Evolutionary conservation across 345 rosid species (phyloP).

Genomic region (Diplotaxis tenuifolia): DNA sequence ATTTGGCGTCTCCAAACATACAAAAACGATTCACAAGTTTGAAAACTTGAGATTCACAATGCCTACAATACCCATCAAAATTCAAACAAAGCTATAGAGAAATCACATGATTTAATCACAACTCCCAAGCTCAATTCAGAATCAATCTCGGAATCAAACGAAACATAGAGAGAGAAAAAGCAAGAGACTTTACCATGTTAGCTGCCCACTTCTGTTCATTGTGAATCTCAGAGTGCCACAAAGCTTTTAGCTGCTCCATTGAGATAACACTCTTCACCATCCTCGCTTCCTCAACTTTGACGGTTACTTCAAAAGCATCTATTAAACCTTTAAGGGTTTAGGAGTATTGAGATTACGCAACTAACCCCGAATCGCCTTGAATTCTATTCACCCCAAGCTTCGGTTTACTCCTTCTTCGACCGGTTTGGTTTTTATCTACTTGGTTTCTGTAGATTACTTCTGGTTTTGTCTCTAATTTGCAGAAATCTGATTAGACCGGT

Average conservation of each 20-base stretch:
- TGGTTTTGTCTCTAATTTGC: conserved; percentile 74
- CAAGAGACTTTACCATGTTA: conserved; percentile 48
- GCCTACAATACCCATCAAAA: no score
- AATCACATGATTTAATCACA: no score
- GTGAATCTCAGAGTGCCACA: conserved; percentile 62
- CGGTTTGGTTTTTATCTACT: conserved; percentile 62
- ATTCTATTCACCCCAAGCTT: conserved; percentile 56
- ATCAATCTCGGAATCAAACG: not conserved
- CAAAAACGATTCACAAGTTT: no score
- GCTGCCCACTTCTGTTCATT: conserved; percentile 74
- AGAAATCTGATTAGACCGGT: conserved; percentile 49
- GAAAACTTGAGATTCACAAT: no score
- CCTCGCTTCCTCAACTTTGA: conserved; percentile 17
- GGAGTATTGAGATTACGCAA: no score
- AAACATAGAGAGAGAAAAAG: not conserved
- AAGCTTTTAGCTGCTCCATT: conserved; percentile 51
- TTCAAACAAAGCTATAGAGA: no score
- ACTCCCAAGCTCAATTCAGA: not conserved
- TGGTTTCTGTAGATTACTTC: conserved; percentile 83
- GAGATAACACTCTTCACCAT: conserved; percentile 56
- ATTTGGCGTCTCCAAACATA: no score
- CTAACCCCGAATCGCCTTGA: conserved; percentile 72
- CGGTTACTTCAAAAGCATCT: not conserved
- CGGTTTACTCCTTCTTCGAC: conserved; percentile 73
- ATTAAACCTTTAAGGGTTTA: not conserved